A percentile compares a stretch with the other conserved stretches of the same genome.
Conservation (phyloP, 1,139 yeast genomes). For the Kurtzmaniella quercitrusa region DNA sequence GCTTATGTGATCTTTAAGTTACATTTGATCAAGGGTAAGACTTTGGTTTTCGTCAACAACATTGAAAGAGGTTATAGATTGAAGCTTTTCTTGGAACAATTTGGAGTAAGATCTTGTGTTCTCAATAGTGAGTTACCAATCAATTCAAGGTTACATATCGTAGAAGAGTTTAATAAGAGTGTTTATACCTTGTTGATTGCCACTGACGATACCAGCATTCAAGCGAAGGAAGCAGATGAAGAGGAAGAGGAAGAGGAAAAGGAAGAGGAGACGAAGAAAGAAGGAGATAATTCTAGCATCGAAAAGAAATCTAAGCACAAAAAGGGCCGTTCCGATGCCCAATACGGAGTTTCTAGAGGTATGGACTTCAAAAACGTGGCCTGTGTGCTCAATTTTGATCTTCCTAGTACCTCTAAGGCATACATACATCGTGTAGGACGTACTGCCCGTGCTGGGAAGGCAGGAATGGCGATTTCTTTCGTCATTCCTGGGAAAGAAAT, state of each 20-base stretch:
- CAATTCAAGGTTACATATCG: conserved; percentile 90
- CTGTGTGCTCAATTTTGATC: conserved; percentile 91
- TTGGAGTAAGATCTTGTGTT: conserved; percentile 85
- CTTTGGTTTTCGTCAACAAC: conserved; percentile 85
- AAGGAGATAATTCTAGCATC: conserved; percentile 5
- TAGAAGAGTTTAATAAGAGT: conserved; percentile 90
- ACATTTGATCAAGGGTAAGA: conserved; percentile 84
- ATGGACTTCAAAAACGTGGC: conserved; percentile 96
- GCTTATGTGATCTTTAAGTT: conserved; percentile 91
- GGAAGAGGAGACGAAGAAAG: conserved; percentile 11
- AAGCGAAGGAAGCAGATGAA: conserved; percentile 42
- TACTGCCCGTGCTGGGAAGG: conserved; percentile 95
- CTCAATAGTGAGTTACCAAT: conserved; percentile 90
- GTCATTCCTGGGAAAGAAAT: conserved; percentile 79
- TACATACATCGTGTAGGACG: conserved; percentile 95
- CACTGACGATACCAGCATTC: conserved; percentile 80
- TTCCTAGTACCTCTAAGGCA: conserved; percentile 85
- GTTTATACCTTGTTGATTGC: conserved; percentile 87
- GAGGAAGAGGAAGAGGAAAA: conserved; percentile 40
- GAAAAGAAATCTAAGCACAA: conserved; percentile 16
- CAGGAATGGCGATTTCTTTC: conserved; percentile 93
- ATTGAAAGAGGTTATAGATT: conserved; percentile 94
- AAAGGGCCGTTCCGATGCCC: conserved; percentile 53
- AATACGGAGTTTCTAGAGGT: conserved; percentile 95
- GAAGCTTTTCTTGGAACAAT: conserved; percentile 87